phyloP scores from a whole-genome alignment of 1,284 basidiomycete genomes.

The Leccinum subspadiceum region DNA sequence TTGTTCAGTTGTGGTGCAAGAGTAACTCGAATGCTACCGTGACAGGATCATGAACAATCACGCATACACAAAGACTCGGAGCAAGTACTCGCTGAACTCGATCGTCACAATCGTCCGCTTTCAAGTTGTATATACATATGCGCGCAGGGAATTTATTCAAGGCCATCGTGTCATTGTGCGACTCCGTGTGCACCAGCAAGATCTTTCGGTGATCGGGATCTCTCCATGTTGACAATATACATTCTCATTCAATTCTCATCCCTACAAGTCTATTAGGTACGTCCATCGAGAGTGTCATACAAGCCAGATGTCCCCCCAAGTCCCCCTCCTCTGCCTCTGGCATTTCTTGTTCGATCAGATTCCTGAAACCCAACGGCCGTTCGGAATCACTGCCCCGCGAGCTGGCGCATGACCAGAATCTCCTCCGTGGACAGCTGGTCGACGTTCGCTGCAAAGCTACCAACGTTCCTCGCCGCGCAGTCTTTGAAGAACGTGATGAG shows the following conservation, averaged over 20 bases:
- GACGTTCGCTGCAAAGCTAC: slow-evolving; percentile 63
- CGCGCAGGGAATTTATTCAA: not conserved
- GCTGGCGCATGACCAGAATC: slow-evolving; percentile 60
- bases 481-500: slow-evolving; percentile 68
- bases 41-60: no score
- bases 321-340: not conserved
- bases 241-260: not conserved
- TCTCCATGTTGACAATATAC: not conserved
- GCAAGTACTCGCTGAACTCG: not conserved
- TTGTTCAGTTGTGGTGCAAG: no score
- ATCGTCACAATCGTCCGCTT: not conserved
- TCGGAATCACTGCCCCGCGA: slow-evolving; percentile 37
- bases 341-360: not conserved
- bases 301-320: slow-evolving; percentile 1
- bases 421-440: slow-evolving; percentile 70
- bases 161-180: not conserved
- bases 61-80: no score
- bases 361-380: not conserved
- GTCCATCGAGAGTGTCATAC: slow-evolving; percentile 5
- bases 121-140: not conserved
- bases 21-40: no score
- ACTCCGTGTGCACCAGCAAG: not conserved
- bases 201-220: not conserved
- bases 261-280: slow-evolving; percentile 6
- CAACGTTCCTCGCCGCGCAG: slow-evolving; percentile 63